phyloP scores from a whole-genome alignment of 1,284 basidiomycete genomes.

The Stereum hirsutum region DNA sequence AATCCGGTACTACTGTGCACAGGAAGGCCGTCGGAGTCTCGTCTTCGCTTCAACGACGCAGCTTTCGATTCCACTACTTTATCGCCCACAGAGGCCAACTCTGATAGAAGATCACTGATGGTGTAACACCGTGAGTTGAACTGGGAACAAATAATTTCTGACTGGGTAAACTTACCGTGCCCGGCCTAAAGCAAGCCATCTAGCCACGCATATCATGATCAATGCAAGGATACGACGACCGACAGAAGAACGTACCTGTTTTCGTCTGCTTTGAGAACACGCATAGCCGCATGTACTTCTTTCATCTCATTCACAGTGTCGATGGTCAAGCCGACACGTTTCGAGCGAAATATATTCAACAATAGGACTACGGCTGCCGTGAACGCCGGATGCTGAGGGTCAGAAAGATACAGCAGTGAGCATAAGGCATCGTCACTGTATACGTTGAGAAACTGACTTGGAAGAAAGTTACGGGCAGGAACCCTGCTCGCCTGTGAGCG shows the following conservation, averaged over 20 bases:
- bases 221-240: background rate
- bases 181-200: constrained; percentile 32
- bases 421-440: too few species aligned
- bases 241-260: constrained; percentile 25
- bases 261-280: constrained; percentile 45
- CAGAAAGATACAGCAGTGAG: too few species aligned
- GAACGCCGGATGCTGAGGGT: constrained; percentile 45
- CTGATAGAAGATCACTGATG: constrained; percentile 15
- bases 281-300: constrained; percentile 66
- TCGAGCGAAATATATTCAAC: constrained; percentile 67
- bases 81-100: constrained; percentile 49
- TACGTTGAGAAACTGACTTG: too few species aligned
- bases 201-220: constrained; percentile 14
- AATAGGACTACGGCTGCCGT: constrained; percentile 64
- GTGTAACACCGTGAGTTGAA: too few species aligned
- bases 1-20: constrained; percentile 6
- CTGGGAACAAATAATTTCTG: background rate
- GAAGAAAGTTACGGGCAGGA: constrained; percentile 16
- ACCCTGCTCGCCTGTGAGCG: constrained; percentile 17
- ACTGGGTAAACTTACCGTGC: background rate
- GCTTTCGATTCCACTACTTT: constrained; percentile 42
- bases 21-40: constrained; percentile 37
- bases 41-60: constrained; percentile 41
- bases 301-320: constrained; percentile 56
- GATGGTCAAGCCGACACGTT: constrained; percentile 40